Evolutionary conservation across 139 green algal species (phyloP), one percentile per base, ranked within the genome.

Genomic region (Picochlorum sp.): DNA sequence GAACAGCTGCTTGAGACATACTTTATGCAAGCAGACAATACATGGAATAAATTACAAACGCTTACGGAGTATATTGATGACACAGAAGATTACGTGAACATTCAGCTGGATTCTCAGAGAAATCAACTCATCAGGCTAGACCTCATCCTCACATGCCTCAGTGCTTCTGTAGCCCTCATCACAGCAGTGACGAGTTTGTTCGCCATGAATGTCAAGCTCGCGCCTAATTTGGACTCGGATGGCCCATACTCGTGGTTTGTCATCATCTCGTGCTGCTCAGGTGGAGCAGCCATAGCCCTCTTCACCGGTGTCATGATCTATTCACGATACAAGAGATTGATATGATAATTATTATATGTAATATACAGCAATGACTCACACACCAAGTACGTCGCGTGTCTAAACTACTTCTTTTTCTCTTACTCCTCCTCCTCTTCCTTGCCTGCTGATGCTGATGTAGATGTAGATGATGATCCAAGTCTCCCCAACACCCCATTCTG

Each of bases 71-170:
- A 92, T 73, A 89, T 97, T 49, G 89, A 97, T 63, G 89, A 96
- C 81, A 96, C 90, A 20, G 89, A 97, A 79, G 91, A 97, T 71
- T 90, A 91, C 56, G 86, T 96, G 52, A 94, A 95, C 68, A 95
- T 95, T 68, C 78, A 95, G 72, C 82, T 95, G 13, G 91, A 97
- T 73, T 86, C 81, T 74, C 80, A 86, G 44, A 74, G 88, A 30
- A 95, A 95, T 77, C 83, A 90, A 69, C 79, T 93, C 8, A 88
- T 88, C 50, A 47, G 75, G 49, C 60, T 95, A 38, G 86, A 97
- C 65, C 76, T 97, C 20, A 66, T 96, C 47, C 65, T 97, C 24
- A 95, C 90, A 16, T 81, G 83, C 11, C 80, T 82, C 3, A 92
- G 85, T 34, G 86, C 90, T 31, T 75, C 73, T 4, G 60, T 95